phyloP scores from a whole-genome alignment of 1,284 basidiomycete species.

The Ustilago esculenta region DNA sequence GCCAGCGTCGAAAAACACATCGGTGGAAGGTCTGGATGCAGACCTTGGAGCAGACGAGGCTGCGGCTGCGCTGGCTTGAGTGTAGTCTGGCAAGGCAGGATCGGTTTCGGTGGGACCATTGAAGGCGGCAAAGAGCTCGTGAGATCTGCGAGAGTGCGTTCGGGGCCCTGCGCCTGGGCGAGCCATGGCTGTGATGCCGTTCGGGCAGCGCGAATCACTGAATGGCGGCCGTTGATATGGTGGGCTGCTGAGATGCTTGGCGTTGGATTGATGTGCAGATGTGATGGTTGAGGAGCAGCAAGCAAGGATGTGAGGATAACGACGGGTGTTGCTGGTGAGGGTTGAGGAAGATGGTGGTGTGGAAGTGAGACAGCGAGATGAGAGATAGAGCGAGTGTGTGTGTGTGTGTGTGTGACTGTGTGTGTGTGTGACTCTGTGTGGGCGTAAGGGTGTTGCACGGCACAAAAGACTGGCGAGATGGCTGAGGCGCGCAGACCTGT shows the following conservation, averaged over 20 bases:
- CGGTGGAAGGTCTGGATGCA: slow-evolving; percentile 13
- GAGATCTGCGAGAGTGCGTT: slow-evolving; percentile 24
- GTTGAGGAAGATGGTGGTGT: background rate
- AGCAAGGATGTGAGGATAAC: too few species aligned
- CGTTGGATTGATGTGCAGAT: too few species aligned
- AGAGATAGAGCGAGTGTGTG: background rate
- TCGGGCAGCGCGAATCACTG: background rate
- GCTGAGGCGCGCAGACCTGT: background rate
- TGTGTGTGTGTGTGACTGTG: background rate
- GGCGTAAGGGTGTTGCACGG: too few species aligned
- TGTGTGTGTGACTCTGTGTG: too few species aligned
- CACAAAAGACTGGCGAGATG: background rate
- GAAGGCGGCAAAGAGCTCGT: slow-evolving; percentile 44
- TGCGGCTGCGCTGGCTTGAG: slow-evolving; percentile 21
- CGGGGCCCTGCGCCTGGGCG: slow-evolving; percentile 20
- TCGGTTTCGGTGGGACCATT: slow-evolving; percentile 26
- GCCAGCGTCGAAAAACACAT: slow-evolving; percentile 61
- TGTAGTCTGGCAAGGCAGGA: slow-evolving; percentile 28
- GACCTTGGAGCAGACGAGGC: slow-evolving; percentile 6
- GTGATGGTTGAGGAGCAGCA: background rate
- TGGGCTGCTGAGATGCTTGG: too few species aligned
- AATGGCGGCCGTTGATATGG: background rate
- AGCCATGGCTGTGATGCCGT: slow-evolving; percentile 19
- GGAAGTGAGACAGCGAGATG: too few species aligned
- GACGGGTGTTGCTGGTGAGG: background rate